These are phyloP conservation scores for Ustilago hordei DNA, from an alignment of 1,284 basidiomycete species.

Conservation along the genomic window DNA sequence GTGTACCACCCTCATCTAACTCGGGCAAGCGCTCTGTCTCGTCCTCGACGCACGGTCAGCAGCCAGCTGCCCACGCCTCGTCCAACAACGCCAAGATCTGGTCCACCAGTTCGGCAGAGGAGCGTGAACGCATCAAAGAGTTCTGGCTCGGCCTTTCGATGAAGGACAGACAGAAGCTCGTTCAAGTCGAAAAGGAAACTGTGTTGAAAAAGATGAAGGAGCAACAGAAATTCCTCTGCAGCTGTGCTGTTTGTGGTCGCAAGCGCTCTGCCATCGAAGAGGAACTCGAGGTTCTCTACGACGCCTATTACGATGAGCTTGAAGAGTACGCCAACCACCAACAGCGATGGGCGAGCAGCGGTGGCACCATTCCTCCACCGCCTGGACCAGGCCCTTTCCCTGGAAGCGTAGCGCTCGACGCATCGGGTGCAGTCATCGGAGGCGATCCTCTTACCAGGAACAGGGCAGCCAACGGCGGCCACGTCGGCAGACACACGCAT, in stretches of 20 bases:
- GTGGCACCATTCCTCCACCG: slow-evolving; percentile 86
- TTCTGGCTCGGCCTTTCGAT: slow-evolving; percentile 94
- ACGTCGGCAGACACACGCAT: slow-evolving; percentile 51
- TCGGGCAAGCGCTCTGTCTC: slow-evolving; percentile 73
- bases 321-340: slow-evolving; percentile 98
- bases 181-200: slow-evolving; percentile 96
- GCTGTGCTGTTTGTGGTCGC: slow-evolving; percentile 94
- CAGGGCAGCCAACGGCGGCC: slow-evolving; percentile 25
- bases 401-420: slow-evolving; percentile 92
- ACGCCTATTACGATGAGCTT: slow-evolving; percentile 99
- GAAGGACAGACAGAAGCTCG: slow-evolving; percentile 86
- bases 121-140: slow-evolving; percentile 94
- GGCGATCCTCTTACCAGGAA: slow-evolving; percentile 72
- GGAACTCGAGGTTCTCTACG: slow-evolving; percentile 98
- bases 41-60: slow-evolving; percentile 49
- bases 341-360: slow-evolving; percentile 88
- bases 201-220: slow-evolving; percentile 99
- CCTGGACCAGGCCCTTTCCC: slow-evolving; percentile 97
- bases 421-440: slow-evolving; percentile 83
- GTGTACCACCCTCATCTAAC: slow-evolving; percentile 68
- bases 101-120: slow-evolving; percentile 86
- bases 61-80: slow-evolving; percentile 22
- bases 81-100: slow-evolving; percentile 53
- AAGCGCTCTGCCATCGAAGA: slow-evolving; percentile 98
- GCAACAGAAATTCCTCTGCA: slow-evolving; percentile 94